Evolutionary conservation across 805 yeast genomes (phyloP), one percentile per base, ranked within the genome.

Genomic region (Ogataea trehalophila): DNA sequence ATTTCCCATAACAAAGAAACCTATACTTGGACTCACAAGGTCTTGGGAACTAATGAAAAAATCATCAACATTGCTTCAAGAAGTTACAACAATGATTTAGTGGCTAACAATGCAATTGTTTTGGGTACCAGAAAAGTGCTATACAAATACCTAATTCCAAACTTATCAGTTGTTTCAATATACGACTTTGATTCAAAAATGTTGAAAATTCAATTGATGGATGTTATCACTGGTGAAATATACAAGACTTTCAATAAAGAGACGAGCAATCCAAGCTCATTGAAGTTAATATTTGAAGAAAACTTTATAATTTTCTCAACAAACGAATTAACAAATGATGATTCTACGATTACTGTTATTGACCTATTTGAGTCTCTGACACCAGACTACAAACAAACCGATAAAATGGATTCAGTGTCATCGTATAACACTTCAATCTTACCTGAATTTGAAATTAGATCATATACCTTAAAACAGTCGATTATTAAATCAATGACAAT

Each of bases 121-220:
- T 67, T 86, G 29, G 83, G 84, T 18, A 82, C 85, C 55, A 76
- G 88, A 60, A 72, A 83, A 1, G 92, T 88, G 1, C 67, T 89
- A 37, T 89, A 91, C 76, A 94, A 92, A 65, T 91, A 85, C 62
- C 67, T 91, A 50, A 75, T 86, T 58, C 95, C 95, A 18, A 80
- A 87, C 57, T 71, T 84, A 2, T 74, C 80, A 1, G 71, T 81
- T 18, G 75, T 83, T 2, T 67, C 83, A 0, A 61, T 72, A 8
- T 56, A 59, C 34, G 47, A 57, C 40, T 55, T 63, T 20, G 59
- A 72, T 41, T 47, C 55, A 3, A 49, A 56, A 0, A 41, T 36
- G 0, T 56, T 89, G 34, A 68, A 62, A 13, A 53, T 87, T 14
- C 72, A 78, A 50, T 60, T 92, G 5, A 48, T 89, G 33, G 94